Base-by-base conservation (phyloP, 805 yeast species). In the Metschnikowia santaceciliae region DNA sequence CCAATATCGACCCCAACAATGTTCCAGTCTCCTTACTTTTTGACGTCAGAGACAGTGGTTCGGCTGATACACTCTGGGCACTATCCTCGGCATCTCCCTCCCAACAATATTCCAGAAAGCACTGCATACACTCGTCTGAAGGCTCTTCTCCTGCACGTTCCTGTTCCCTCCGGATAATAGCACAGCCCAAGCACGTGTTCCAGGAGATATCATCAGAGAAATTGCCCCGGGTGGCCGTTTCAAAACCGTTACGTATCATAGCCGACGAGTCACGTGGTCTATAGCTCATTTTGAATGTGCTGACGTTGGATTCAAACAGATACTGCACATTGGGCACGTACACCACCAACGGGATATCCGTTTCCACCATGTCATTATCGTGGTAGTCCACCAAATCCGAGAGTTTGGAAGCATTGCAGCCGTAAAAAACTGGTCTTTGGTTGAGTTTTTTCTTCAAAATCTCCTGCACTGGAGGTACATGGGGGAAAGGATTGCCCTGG, bases 131-230 rank as follows among this genome's bases (percentile, higher is more conserved):
- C 42, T 61, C 64, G 40, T 56, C 60, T 3, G 61, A 53, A 47
- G 61, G 66, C 19, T 48, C 50, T 7, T 52, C 44, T 6, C 64
- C 65, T 36, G 48, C 40, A 14, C 67, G 48, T 47, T 63, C 67
- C 46, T 63, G 66, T 19, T 59, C 56, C 20, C 66, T 46, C 11
- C 65, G 51, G 19, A 63, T 61, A 8, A 63, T 59, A 7, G 67
- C 66, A 46, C 67, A 63, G 4, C 64, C 66, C 23, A 63, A 64
- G 43, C 67, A 63, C 33, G 51, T 60, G 32, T 59, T 49, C 65
- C 65, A 63, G 30, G 45, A 32, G 14, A 48, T 22, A 47, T 62
- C 65, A 22, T 51, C 60, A 13, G 63, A 39, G 37, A 52, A 50
- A 48, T 63, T 63, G n/a, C 54, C 57, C 33, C 59, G 41, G 8